phyloP scores from a whole-genome alignment of 225 moss, liverwort and hornwort genomes.

The Rhytidiadelphus loreus region DNA sequence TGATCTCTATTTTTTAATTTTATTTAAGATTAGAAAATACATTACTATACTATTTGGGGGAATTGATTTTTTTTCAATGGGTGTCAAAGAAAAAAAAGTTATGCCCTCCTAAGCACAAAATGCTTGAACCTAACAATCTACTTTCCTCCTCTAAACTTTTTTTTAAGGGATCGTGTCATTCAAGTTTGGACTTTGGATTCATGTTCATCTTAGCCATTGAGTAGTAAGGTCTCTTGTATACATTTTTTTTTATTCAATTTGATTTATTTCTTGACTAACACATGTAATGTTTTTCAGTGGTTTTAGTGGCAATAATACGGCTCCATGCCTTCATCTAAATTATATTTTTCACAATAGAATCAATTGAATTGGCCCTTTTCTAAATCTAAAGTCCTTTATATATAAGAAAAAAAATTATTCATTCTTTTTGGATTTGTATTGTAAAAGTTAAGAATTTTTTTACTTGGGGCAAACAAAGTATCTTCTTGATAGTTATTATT shows the following conservation, averaged over 20 bases:
- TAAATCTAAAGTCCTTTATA: fast-evolving
- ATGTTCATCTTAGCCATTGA: too few species aligned
- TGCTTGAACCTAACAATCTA: neutral
- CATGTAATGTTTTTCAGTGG: fast-evolving
- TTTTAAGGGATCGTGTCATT: neutral
- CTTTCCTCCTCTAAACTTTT: fast-evolving
- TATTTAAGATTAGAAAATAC: neutral
- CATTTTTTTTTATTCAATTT: neutral
- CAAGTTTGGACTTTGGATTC: fast-evolving
- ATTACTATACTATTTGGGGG: too few species aligned
- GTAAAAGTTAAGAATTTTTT: neutral
- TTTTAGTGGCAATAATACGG: neutral
- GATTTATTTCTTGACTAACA: neutral
- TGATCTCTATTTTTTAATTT: too few species aligned
- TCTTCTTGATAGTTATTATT: neutral
- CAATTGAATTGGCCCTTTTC: neutral
- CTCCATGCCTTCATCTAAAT: neutral
- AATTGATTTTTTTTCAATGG: neutral
- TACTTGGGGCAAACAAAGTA: neutral
- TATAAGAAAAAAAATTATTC: fast-evolving
- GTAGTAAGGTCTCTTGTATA: neutral
- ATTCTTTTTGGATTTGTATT: neutral
- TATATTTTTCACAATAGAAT: neutral
- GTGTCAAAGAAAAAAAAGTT: fast-evolving
- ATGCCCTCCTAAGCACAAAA: neutral